These are phyloP conservation scores for Trichoderma sp. DNA, from an alignment of 2,329 filamentous ascomycete species.

Conservation along the genomic window DNA sequence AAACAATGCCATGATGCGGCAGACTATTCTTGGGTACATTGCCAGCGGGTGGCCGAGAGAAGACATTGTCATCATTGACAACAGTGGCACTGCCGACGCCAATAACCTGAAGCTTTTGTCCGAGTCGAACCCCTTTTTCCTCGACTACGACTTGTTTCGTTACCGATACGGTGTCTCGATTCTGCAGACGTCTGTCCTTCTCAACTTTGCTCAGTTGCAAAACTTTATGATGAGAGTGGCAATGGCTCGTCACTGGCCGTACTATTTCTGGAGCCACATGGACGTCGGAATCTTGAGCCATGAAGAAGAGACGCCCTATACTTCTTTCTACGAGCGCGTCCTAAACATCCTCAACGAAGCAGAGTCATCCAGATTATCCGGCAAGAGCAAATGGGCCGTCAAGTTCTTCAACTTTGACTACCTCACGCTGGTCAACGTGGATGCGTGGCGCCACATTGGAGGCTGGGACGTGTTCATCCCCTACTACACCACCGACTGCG, in stretches of 20 bases:
- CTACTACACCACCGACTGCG: conserved; percentile 24
- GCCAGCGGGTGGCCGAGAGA: conserved; percentile 22
- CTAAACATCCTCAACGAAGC: conserved; percentile 17
- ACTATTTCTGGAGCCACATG: conserved; percentile 27
- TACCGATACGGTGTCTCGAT: conserved; percentile 27
- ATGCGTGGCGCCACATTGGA: conserved; percentile 19
- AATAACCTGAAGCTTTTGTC: conserved; percentile 18
- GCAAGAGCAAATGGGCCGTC: conserved; percentile 19
- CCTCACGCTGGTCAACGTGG: conserved; percentile 20
- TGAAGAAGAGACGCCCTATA: conserved; percentile 16
- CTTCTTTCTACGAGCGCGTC: conserved; percentile 16
- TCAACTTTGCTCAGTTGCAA: conserved; percentile 24
- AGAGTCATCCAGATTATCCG: neutral
- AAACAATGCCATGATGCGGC: conserved; percentile 25
- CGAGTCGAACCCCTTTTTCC: conserved; percentile 16
- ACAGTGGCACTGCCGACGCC: conserved; percentile 23
- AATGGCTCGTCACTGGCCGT: conserved; percentile 19
- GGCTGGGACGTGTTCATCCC: conserved; percentile 25
- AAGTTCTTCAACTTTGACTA: conserved; percentile 28
- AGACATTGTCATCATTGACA: conserved; percentile 25
- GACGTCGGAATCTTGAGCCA: conserved; percentile 21
- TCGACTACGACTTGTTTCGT: conserved; percentile 23
- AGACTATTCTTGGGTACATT: conserved; percentile 21
- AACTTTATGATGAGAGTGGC: conserved; percentile 16
- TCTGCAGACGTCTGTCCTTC: conserved; percentile 19